Percentiles rank a stretch among this genome's conserved stretches.
Evolutionary conservation across 306 rosid genomes (phyloP).

Genomic region (Pterocarpus santalinus): DNA sequence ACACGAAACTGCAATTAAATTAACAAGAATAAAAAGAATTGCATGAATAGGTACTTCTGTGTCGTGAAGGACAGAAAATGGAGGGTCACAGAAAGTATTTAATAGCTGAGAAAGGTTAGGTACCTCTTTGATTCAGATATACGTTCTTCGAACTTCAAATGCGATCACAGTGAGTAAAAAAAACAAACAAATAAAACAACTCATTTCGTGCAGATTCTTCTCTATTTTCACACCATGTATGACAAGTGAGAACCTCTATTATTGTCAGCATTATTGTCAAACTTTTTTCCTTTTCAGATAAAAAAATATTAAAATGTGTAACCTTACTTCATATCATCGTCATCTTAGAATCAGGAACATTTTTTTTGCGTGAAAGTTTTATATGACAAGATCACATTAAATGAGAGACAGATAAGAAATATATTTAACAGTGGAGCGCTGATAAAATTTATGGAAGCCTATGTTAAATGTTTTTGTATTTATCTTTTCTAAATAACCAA

Average conservation of each 20-base stretch:
- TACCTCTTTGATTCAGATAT: constrained; percentile 2
- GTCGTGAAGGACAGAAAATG: constrained; percentile 13
- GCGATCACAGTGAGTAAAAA: not conserved
- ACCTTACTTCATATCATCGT: not conserved
- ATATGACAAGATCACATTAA: not conserved
- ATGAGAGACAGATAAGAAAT: not conserved
- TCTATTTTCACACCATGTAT: constrained; percentile 6
- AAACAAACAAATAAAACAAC: constrained; percentile 4
- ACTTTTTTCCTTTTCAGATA: not conserved
- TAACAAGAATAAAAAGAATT: not conserved
- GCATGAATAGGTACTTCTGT: constrained; percentile 5
- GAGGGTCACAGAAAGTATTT: constrained; percentile 33
- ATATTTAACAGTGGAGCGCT: too few species aligned
- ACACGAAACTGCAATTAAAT: not conserved
- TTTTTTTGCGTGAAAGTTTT: not conserved
- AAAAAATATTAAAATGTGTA: not conserved
- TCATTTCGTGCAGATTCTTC: constrained; percentile 27
- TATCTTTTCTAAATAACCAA: too few species aligned
- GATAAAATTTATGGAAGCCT: too few species aligned
- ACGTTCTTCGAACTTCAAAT: not conserved
- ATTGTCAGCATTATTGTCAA: not conserved
- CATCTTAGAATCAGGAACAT: not conserved
- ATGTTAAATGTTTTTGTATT: too few species aligned
- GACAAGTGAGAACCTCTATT: not conserved
- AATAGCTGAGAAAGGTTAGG: constrained; percentile 19